These are phyloP conservation scores for Mortierella sp. DNA, from an alignment of 371 early-diverging fungal genomes.

Conservation along the genomic window DNA sequence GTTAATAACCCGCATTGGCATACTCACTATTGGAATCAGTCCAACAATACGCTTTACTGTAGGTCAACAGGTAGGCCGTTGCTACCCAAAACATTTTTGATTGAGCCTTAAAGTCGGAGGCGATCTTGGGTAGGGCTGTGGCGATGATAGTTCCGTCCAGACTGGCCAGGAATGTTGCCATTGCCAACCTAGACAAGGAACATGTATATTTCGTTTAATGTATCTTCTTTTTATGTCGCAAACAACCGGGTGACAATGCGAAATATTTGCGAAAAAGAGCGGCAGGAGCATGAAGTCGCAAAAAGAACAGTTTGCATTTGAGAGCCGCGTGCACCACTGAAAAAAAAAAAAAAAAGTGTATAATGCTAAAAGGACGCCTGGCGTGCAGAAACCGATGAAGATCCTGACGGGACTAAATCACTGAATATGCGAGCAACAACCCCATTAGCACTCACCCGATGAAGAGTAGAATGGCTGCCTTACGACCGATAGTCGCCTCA, in stretches of 20 bases:
- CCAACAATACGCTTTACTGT: slow-evolving; percentile 24
- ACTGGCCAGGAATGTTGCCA: slow-evolving; percentile 79
- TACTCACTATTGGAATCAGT: slow-evolving; percentile 8
- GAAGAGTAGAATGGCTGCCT: slow-evolving; percentile 41
- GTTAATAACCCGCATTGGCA: slow-evolving; percentile 5
- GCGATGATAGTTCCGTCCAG: slow-evolving; percentile 84
- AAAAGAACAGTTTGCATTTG: background rate
- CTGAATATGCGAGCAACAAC: no score
- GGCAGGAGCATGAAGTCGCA: no score
- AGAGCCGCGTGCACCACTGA: no score
- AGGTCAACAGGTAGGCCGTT: slow-evolving; percentile 62
- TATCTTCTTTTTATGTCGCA: background rate
- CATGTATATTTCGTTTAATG: background rate
- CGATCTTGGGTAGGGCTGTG: slow-evolving; percentile 78
- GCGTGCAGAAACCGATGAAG: no score
- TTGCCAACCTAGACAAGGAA: slow-evolving; percentile 57
- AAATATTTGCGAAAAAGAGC: background rate
- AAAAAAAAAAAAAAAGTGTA: no score
- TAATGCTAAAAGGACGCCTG: no score
- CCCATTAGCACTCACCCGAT: slow-evolving; percentile 48
- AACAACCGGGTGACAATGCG: background rate
- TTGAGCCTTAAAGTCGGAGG: slow-evolving; percentile 73
- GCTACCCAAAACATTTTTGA: slow-evolving; percentile 75
- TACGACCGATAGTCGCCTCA: slow-evolving; percentile 8
- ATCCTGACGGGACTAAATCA: no score